Base-by-base conservation (phyloP, 495 filamentous ascomycete species). In the Hypoxylon perforatum region DNA sequence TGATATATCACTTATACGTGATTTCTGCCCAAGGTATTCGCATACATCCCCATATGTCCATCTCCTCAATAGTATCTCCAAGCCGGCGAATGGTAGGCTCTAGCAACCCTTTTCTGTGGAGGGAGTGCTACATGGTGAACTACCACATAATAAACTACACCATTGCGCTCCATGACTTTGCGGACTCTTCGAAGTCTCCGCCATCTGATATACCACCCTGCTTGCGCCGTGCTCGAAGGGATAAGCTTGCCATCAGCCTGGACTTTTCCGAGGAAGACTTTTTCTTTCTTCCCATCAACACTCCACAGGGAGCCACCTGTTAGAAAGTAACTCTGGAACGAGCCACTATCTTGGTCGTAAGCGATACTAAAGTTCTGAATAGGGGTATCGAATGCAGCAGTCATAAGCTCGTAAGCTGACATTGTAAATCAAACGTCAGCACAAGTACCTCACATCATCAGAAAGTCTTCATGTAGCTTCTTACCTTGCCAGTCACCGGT, bases 401-500 rank as follows among this genome's bases (percentile, higher is more conserved):
- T 62, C 14, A 42, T 22, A 23, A 67, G 52, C 5, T 53, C 1
- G 9, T 53, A 53, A 30, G 53, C 57, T 67, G 28, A 39, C 44
- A 53, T 33, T 22, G 23, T n/a, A 35, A 25, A 14, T 41, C 38
- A 6, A 44, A 10, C 6, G 30, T 60, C 23, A 60, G 42, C 35
- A 54, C 7, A 8, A 11, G 3, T 7, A 28, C 21, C 1, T 18
- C 9, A 21, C 12, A 14, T 36, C 21, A 18, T n/a, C n/a, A n/a
- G n/a, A 12, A 22, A 23, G 2, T 14, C 1, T 23, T 5, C 23
- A 49, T n/a, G n/a, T 28, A 18, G 18, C 3, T 4, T 21, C 64
- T 89, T 83, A 57, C 88, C 88, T 55, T 84, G 57, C 59, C 87
- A 90, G 8, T 76, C 71, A 1, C 83, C 81, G 17, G 82, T 74